Conservation (phyloP, 331 rosid species). For the Dryas integrifolia region DNA sequence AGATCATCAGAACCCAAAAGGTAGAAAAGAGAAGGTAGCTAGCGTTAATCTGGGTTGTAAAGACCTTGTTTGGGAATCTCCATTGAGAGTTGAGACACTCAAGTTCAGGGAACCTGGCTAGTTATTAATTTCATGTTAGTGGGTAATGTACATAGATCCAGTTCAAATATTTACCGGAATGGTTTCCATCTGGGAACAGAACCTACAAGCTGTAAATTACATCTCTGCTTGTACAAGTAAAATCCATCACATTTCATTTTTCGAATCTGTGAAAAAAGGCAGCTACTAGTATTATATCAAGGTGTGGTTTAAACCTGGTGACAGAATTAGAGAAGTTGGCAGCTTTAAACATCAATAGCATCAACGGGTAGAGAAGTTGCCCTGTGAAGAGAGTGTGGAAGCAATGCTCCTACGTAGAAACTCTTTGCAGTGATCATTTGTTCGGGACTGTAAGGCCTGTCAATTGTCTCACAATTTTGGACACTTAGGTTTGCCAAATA, state of each 20-base stretch:
- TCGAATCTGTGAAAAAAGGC: neutral
- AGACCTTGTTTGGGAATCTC: too few relatives aligned
- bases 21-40: neutral
- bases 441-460: constrained; percentile 42
- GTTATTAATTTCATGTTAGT: constrained; percentile 23
- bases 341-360: constrained; percentile 58
- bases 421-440: constrained; percentile 51
- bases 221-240: constrained; percentile 24
- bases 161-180: constrained; percentile 14
- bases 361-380: constrained; percentile 98
- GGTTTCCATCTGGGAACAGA: constrained; percentile 25
- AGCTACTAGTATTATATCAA: neutral
- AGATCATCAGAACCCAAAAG: too few relatives aligned
- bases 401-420: constrained; percentile 55
- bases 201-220: constrained; percentile 25
- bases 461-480: constrained; percentile 28
- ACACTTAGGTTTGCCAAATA: constrained; percentile 31
- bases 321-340: constrained; percentile 19
- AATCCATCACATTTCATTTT: constrained; percentile 24
- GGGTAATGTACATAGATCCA: constrained; percentile 29
- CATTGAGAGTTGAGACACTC: neutral
- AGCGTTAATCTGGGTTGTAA: too few relatives aligned
- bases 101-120: neutral
- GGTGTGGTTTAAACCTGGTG: constrained; percentile 1
- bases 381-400: constrained; percentile 71